These are phyloP conservation scores for Colletotrichum phormii DNA, from an alignment of 2,329 filamentous ascomycete species.

Conservation along the genomic window DNA sequence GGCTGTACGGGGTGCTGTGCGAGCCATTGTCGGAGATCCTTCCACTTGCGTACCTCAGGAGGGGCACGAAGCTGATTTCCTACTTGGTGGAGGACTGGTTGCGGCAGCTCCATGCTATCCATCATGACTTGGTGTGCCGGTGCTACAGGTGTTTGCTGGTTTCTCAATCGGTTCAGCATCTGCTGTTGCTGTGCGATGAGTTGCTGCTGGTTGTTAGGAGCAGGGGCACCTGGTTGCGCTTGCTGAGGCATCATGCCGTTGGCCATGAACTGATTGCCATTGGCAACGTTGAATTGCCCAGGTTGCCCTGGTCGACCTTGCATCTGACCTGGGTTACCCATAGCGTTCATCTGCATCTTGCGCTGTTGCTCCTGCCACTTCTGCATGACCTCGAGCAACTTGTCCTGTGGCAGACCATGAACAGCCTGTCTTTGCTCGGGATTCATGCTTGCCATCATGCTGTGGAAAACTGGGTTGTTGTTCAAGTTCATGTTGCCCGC, in stretches of 20 bases:
- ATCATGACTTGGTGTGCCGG: slow-evolving; percentile 54
- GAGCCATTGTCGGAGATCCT: slow-evolving; percentile 57
- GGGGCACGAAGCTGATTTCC: slow-evolving; percentile 47
- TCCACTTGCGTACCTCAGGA: slow-evolving; percentile 61
- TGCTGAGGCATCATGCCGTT: slow-evolving; percentile 47
- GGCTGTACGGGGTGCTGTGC: slow-evolving; percentile 50
- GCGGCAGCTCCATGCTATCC: slow-evolving; percentile 61
- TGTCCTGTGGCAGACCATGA: slow-evolving; percentile 57
- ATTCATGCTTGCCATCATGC: slow-evolving; percentile 57
- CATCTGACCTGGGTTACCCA: slow-evolving; percentile 43
- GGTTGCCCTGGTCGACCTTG: slow-evolving; percentile 48
- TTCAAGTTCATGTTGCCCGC: slow-evolving; percentile 42
- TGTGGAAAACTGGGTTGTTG: slow-evolving; percentile 54
- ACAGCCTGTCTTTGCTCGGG: slow-evolving; percentile 60
- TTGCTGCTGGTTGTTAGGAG: slow-evolving; percentile 42
- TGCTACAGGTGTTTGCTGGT: slow-evolving; percentile 35
- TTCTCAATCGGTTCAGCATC: slow-evolving; percentile 40
- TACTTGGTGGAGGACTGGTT: slow-evolving; percentile 46
- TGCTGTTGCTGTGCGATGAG: slow-evolving; percentile 44
- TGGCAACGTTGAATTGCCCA: slow-evolving; percentile 43
- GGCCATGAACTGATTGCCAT: slow-evolving; percentile 41
- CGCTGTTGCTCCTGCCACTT: slow-evolving; percentile 58
- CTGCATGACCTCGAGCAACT: slow-evolving; percentile 62
- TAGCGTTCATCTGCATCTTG: slow-evolving; percentile 48
- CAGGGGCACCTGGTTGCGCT: slow-evolving; percentile 41